Evolutionary conservation across 2,329 filamentous ascomycete species (phyloP).

Genomic region (Pseudocercospora macadamiae): DNA sequence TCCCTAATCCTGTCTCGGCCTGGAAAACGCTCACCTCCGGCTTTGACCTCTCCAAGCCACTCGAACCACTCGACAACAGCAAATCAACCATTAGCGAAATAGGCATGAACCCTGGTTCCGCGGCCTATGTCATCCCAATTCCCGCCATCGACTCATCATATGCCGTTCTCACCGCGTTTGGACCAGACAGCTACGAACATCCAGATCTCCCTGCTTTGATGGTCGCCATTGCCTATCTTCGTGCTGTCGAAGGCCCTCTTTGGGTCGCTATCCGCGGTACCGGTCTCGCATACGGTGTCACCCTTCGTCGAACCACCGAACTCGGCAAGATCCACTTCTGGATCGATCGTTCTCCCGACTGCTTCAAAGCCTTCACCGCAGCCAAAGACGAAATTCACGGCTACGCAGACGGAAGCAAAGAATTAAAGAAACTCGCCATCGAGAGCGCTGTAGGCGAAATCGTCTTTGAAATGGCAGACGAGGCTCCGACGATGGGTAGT

Average conservation of each 20-base stretch:
- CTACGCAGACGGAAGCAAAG: constrained; percentile 70
- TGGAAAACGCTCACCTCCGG: constrained; percentile 69
- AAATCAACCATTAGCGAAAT: constrained; percentile 73
- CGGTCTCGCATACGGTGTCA: constrained; percentile 87
- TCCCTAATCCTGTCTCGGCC: constrained; percentile 73
- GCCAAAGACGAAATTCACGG: constrained; percentile 74
- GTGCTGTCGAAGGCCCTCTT: constrained; percentile 89
- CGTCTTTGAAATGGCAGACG: constrained; percentile 82
- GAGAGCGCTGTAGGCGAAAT: constrained; percentile 91
- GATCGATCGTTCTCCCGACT: constrained; percentile 88
- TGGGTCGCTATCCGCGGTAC: constrained; percentile 93
- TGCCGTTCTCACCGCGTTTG: constrained; percentile 73
- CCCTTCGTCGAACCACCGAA: constrained; percentile 76
- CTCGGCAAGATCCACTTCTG: constrained; percentile 80
- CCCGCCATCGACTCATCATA: constrained; percentile 91
- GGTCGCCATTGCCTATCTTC: constrained; percentile 88
- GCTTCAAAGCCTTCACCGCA: constrained; percentile 80
- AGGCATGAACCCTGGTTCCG: constrained; percentile 73
- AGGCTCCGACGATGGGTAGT: constrained; percentile 80
- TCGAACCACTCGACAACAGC: constrained; percentile 72
- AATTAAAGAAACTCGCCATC: constrained; percentile 78
- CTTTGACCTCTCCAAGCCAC: constrained; percentile 56
- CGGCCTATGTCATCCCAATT: constrained; percentile 84
- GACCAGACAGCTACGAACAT: constrained; percentile 74
- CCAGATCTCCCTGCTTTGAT: constrained; percentile 79